A percentile compares a stretch with the other conserved stretches of the same genome.
Conservation (phyloP, 345 rosid genomes). For the Odontarrhena argentea region DNA sequence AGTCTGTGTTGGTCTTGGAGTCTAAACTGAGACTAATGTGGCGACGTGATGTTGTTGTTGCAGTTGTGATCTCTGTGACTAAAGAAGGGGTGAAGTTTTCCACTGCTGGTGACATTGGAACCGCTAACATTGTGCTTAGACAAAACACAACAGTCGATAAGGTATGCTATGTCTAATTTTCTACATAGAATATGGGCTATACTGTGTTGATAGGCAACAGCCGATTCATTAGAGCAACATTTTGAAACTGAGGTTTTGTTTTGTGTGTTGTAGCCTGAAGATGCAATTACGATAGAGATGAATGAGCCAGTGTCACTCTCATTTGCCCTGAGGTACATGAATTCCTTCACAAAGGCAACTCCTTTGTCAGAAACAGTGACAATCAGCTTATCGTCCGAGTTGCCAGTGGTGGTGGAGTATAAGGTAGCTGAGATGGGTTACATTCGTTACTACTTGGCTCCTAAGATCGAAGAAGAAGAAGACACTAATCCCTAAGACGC, state of each 20-base stretch:
- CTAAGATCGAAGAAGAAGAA: slow-evolving; percentile 97
- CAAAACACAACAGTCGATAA: slow-evolving; percentile 93
- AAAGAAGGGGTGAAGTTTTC: slow-evolving; percentile 99
- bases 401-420: slow-evolving; percentile 96
- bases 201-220: too few relatives aligned
- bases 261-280: slow-evolving; percentile 75
- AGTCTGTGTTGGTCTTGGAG: not conserved
- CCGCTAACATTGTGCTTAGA: slow-evolving; percentile 90
- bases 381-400: slow-evolving; percentile 91
- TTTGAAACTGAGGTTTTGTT: slow-evolving; percentile 9
- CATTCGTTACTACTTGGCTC: slow-evolving; percentile 90
- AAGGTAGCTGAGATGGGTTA: slow-evolving; percentile 99
- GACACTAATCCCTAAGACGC: slow-evolving; percentile 59
- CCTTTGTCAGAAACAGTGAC: slow-evolving; percentile 82
- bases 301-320: slow-evolving; percentile 89
- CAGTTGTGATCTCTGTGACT: slow-evolving; percentile 91
- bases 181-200: not conserved
- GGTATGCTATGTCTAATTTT: slow-evolving; percentile 38
- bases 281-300: slow-evolving; percentile 87
- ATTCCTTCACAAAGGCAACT: slow-evolving; percentile 93
- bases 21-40: not conserved
- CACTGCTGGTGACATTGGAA: slow-evolving; percentile 91
- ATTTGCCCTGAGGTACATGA: slow-evolving; percentile 95
- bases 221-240: slow-evolving; percentile 4
- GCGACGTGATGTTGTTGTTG: slow-evolving; percentile 15